A percentile compares a stretch with the other conserved stretches of the same genome.
Conservation (phyloP, 2,329 filamentous ascomycete species). For the Penicillium sp. region DNA sequence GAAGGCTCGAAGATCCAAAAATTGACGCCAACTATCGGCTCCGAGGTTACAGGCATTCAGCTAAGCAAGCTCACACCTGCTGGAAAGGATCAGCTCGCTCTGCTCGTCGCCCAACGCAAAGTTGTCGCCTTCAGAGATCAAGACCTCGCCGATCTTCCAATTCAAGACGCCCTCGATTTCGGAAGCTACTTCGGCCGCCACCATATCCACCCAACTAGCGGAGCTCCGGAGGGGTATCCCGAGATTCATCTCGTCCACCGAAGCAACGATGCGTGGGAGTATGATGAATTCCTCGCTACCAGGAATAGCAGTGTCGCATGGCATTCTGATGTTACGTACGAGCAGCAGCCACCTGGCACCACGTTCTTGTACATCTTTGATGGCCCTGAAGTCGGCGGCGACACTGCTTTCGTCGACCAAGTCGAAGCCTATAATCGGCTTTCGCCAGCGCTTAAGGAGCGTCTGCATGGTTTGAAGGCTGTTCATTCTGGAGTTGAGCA, state of each 20-base stretch:
- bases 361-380: conserved; percentile 85
- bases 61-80: conserved; percentile 29
- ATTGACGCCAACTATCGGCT: conserved; percentile 35
- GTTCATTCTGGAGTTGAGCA: conserved; percentile 79
- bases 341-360: conserved; percentile 81
- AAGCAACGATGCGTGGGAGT: conserved; percentile 58
- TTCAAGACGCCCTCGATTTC: conserved; percentile 64
- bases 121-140: conserved; percentile 51
- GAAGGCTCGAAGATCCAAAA: conserved; percentile 25
- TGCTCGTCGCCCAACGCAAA: conserved; percentile 36
- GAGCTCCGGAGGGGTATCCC: conserved; percentile 66
- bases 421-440: conserved; percentile 76
- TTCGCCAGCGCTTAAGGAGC: conserved; percentile 70
- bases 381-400: conserved; percentile 71
- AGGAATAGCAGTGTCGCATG: conserved; percentile 76
- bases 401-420: conserved; percentile 76
- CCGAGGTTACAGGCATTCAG: conserved; percentile 35
- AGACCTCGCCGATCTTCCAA: conserved; percentile 66
- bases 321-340: conserved; percentile 85
- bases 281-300: conserved; percentile 60
- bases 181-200: conserved; percentile 73
- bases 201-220: conserved; percentile 74
- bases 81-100: conserved; percentile 34
- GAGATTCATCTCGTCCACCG: conserved; percentile 75
- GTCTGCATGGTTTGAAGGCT: conserved; percentile 74